These are phyloP conservation scores for Phytophthora hibernalis DNA, from an alignment of 352 stramenopile species.

Conservation along the genomic window DNA sequence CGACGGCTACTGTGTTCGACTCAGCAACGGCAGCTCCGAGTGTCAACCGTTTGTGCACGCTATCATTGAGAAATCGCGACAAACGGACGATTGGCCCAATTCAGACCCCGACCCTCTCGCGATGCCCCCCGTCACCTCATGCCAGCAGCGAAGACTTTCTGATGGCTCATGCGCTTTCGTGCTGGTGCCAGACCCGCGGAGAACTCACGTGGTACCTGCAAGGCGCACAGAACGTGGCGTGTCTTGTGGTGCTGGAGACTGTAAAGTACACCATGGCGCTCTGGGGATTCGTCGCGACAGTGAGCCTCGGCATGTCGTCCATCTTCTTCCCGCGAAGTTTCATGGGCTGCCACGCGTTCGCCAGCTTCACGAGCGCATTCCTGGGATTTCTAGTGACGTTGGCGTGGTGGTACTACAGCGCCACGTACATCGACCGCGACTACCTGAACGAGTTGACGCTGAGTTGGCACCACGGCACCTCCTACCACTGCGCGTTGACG, in stretches of 20 bases:
- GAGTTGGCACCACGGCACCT: slow-evolving; percentile 46
- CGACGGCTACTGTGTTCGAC: slow-evolving; percentile 50
- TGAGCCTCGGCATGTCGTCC: slow-evolving; percentile 33
- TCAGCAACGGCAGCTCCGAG: slow-evolving; percentile 38
- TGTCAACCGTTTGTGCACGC: slow-evolving; percentile 52
- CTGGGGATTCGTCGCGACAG: slow-evolving; percentile 43
- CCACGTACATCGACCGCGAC: slow-evolving; percentile 52
- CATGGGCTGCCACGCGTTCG: slow-evolving; percentile 32
- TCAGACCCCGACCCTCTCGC: slow-evolving; percentile 10
- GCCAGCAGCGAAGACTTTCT: slow-evolving; percentile 24
- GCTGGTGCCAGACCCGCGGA: slow-evolving; percentile 50
- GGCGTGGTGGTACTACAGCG: slow-evolving; percentile 64
- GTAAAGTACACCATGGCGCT: slow-evolving; percentile 55
- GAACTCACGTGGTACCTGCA: slow-evolving; percentile 56
- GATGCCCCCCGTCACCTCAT: slow-evolving; percentile 2
- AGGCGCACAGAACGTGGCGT: slow-evolving; percentile 59
- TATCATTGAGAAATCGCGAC: slow-evolving; percentile 34
- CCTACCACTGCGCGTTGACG: slow-evolving; percentile 46
- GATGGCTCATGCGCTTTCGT: slow-evolving; percentile 41
- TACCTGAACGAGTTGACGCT: slow-evolving; percentile 49
- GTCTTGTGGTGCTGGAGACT: slow-evolving; percentile 60
- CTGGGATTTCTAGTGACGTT: slow-evolving; percentile 49
- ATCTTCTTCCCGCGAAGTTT: slow-evolving; percentile 20
- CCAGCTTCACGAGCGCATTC: slow-evolving; percentile 43
- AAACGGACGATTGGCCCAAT: slow-evolving; percentile 17